Evolutionary conservation across 305 asterid genomes (phyloP).

Genomic region (Fraxinus nigra): DNA sequence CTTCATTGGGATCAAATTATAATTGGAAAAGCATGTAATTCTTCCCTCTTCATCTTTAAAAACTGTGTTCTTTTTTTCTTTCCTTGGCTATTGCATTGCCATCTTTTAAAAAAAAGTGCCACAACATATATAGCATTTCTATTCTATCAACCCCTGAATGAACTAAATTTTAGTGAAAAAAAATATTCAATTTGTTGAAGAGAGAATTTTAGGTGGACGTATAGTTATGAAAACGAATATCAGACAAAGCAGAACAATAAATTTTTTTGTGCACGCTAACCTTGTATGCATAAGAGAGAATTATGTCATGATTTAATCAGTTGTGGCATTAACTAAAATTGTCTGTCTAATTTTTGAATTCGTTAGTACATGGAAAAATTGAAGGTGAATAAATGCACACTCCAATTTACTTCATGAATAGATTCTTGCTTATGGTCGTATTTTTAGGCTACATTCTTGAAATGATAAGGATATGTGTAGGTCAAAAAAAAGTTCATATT

Average conservation of each 20-base stretch:
- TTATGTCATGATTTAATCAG: background rate
- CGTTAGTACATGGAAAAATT: background rate
- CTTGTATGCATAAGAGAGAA: background rate
- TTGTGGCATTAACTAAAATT: background rate
- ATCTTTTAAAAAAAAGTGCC: constrained; percentile 1
- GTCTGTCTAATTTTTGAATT: background rate
- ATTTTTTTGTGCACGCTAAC: background rate
- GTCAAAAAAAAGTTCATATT: background rate
- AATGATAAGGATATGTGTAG: background rate
- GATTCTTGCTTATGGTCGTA: background rate
- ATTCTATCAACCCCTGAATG: background rate
- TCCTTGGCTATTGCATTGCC: background rate
- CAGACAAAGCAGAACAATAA: background rate
- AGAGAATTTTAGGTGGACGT: background rate
- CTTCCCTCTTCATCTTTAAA: background rate
- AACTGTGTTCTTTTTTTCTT: background rate
- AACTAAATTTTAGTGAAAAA: background rate
- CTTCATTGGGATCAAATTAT: constrained; percentile 11
- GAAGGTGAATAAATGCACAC: background rate
- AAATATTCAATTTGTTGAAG: background rate
- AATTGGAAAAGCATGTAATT: constrained; percentile 7
- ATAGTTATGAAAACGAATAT: background rate
- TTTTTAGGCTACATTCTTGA: background rate
- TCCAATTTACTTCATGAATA: background rate
- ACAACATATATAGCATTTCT: background rate